Conservation (phyloP, 441 rosid species). For the Pelargonium citronellum region DNA sequence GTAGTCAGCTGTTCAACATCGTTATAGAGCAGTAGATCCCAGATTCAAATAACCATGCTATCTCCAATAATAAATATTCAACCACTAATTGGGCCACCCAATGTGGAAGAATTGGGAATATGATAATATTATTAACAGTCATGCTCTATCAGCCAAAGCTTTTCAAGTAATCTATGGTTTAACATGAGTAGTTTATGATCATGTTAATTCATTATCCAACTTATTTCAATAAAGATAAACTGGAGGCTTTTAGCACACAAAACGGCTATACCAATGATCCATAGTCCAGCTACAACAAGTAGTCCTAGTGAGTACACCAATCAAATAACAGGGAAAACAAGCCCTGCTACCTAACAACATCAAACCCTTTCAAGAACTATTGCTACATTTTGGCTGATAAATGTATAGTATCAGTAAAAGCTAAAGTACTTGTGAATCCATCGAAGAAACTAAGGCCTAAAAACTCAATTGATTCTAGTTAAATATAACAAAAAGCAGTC, state of each 20-base stretch:
- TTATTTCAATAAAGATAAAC: not conserved
- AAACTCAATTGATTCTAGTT: too few relatives aligned
- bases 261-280: not conserved
- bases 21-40: not conserved
- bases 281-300: not conserved
- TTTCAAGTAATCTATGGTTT: not conserved
- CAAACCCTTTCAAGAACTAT: not conserved
- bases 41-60: not conserved
- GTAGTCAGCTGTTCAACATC: constrained; percentile 1
- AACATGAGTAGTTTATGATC: not conserved
- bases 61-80: not conserved
- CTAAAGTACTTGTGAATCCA: too few relatives aligned
- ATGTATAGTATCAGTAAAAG: too few relatives aligned
- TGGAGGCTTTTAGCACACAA: not conserved
- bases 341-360: not conserved
- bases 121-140: not conserved
- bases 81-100: not conserved
- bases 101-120: not conserved
- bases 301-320: not conserved
- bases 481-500: too few relatives aligned
- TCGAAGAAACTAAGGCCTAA: too few relatives aligned
- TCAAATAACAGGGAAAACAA: not conserved
- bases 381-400: not conserved
- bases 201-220: too few relatives aligned
- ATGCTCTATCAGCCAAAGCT: not conserved